Conservation (phyloP, 345 rosid species). For the Eucalyptus virginea region DNA sequence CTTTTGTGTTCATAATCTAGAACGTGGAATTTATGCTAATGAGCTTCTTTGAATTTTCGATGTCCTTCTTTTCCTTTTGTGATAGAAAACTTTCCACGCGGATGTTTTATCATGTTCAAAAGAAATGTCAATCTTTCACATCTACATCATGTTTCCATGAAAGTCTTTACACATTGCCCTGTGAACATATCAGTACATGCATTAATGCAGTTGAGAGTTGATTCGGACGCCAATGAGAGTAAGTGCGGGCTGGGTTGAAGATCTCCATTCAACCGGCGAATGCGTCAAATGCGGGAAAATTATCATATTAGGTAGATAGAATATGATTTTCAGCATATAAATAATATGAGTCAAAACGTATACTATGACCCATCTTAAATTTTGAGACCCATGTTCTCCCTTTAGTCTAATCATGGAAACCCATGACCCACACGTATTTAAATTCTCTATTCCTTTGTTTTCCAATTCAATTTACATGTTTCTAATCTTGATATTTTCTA, state of each 20-base stretch:
- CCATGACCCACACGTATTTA: not conserved
- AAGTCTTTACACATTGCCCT: not conserved
- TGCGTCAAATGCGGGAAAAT: not conserved
- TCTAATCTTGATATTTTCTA: not conserved
- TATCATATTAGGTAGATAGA: not conserved
- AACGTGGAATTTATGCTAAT: no score
- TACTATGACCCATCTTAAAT: no score
- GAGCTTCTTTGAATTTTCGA: not conserved
- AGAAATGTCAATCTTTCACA: not conserved
- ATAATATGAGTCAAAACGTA: not conserved
- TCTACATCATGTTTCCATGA: not conserved
- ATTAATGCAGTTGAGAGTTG: accelerated
- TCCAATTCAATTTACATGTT: not conserved
- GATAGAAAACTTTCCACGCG: not conserved
- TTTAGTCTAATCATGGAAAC: no score
- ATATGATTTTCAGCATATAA: not conserved
- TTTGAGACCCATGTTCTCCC: no score
- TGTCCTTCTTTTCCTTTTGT: not conserved
- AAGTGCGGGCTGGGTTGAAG: accelerated
- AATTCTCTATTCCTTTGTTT: not conserved
- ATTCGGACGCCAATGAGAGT: accelerated
- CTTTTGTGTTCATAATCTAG: no score
- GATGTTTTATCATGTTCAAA: no score
- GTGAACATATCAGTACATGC: not conserved
- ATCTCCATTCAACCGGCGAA: not conserved